phyloP scores from a whole-genome alignment of 345 rosid species.

The Ceriops decandra region DNA sequence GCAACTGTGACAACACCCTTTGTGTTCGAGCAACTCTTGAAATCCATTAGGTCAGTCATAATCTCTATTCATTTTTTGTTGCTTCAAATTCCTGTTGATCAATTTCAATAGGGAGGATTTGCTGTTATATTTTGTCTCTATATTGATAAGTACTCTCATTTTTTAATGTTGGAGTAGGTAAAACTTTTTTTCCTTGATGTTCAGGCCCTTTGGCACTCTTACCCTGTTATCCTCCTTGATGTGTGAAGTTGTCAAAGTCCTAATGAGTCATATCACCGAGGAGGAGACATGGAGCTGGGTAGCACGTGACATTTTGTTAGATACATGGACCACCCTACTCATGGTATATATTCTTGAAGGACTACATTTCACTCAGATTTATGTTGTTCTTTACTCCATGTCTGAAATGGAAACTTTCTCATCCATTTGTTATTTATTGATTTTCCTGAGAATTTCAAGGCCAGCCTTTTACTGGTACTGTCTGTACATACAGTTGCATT shows the following conservation, averaged over 20 bases:
- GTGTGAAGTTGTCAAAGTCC: slow-evolving; percentile 87
- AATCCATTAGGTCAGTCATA: slow-evolving; percentile 64
- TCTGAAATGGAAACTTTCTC: neutral
- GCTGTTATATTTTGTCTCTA: neutral
- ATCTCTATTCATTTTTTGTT: neutral
- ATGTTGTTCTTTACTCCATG: neutral
- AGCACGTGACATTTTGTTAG: slow-evolving; percentile 93
- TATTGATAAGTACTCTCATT: neutral
- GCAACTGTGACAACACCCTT: slow-evolving; percentile 68
- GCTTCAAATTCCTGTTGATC: neutral
- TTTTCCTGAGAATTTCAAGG: slow-evolving; percentile 7
- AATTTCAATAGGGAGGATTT: neutral
- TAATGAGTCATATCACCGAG: slow-evolving; percentile 51
- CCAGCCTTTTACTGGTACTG: neutral
- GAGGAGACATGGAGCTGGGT: slow-evolving; percentile 97
- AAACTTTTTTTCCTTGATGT: slow-evolving; percentile 27
- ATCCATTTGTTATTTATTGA: slow-evolving; percentile 8
- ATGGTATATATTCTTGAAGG: slow-evolving; percentile 43
- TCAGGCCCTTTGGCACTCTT: slow-evolving; percentile 89
- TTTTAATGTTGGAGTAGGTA: slow-evolving; percentile 2
- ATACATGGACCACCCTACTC: slow-evolving; percentile 86
- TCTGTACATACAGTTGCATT: neutral
- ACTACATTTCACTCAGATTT: neutral
- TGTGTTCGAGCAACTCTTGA: slow-evolving; percentile 74
- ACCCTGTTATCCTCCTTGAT: slow-evolving; percentile 71